Percentiles rank a stretch among this genome's conserved stretches.
Conservation (phyloP, 805 yeast genomes). For the Cyberlindnera misumaiensis region DNA sequence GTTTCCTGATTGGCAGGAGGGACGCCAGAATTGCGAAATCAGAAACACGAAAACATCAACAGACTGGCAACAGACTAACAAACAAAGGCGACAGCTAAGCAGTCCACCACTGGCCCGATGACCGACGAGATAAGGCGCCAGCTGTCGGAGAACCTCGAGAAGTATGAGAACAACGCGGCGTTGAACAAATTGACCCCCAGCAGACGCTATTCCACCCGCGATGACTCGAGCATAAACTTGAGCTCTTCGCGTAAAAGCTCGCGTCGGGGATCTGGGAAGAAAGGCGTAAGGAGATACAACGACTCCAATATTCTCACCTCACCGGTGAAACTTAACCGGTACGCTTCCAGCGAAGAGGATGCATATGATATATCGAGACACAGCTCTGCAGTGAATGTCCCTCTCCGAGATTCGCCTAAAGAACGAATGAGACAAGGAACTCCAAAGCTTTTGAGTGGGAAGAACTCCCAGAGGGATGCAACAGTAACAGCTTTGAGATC, state of each 20-base stretch:
- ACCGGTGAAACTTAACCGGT: constrained; percentile 18
- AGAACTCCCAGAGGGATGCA: constrained; percentile 1
- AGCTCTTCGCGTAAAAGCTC: background rate
- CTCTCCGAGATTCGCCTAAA: constrained; percentile 17
- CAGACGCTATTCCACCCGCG: background rate
- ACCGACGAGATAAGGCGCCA: constrained; percentile 6
- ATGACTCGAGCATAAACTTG: background rate
- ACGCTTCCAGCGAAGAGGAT: constrained; percentile 10
- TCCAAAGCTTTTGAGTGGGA: constrained; percentile 9
- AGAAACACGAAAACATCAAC: background rate
- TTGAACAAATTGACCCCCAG: constrained; percentile 20
- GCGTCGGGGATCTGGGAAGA: background rate
- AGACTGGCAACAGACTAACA: background rate
- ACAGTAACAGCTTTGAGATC: background rate
- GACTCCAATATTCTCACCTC: constrained; percentile 20
- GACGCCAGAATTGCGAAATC: background rate
- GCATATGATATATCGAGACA: constrained; percentile 5
- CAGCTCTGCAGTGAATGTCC: constrained; percentile 11
- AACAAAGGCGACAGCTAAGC: background rate
- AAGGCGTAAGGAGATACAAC: constrained; percentile 2
- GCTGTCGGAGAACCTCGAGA: constrained; percentile 11
- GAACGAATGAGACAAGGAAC: constrained; percentile 20
- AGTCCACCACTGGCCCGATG: background rate
- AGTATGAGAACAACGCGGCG: constrained; percentile 14
- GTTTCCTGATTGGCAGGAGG: no score